A percentile compares a stretch with the other conserved stretches of the same genome.
These are phyloP conservation scores for Helicocarpus griseus DNA, from an alignment of 2,329 filamentous ascomycete species.

Conservation along the genomic window DNA sequence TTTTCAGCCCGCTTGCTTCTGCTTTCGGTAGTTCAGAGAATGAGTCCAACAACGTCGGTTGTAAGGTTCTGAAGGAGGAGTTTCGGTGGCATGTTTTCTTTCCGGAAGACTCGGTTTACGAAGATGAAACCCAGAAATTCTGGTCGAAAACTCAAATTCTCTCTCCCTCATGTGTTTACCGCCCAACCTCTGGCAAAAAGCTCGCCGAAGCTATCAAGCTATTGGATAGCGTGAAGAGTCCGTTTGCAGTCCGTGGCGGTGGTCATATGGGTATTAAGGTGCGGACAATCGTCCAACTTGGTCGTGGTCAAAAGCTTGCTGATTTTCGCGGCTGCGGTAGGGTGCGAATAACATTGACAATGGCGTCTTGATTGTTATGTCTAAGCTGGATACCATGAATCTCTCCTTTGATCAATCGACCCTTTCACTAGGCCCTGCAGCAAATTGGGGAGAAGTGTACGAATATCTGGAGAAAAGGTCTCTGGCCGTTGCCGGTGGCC, in stretches of 20 bases:
- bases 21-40: not conserved
- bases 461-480: not conserved
- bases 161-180: conserved; percentile 25
- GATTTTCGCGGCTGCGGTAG: conserved; percentile 9
- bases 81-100: conserved; percentile 17
- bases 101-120: conserved; percentile 18
- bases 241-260: conserved; percentile 26
- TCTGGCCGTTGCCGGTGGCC: not conserved
- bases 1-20: too few relatives aligned
- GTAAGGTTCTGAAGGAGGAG: not conserved
- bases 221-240: conserved; percentile 15
- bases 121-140: conserved; percentile 23
- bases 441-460: not conserved
- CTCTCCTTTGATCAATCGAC: conserved; percentile 20
- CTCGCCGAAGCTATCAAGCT: conserved; percentile 17
- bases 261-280: conserved; percentile 27
- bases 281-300: not conserved
- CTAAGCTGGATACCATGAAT: conserved; percentile 19
- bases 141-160: conserved; percentile 29
- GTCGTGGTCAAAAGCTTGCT: not conserved
- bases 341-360: conserved; percentile 25
- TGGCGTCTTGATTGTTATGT: conserved; percentile 27
- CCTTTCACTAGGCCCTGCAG: conserved; percentile 20
- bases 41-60: not conserved
- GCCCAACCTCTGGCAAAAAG: conserved; percentile 19